These are phyloP conservation scores for Rutidosis leptorrhynchoides DNA, from an alignment of 129 eudicot genomes.

Conservation along the genomic window DNA sequence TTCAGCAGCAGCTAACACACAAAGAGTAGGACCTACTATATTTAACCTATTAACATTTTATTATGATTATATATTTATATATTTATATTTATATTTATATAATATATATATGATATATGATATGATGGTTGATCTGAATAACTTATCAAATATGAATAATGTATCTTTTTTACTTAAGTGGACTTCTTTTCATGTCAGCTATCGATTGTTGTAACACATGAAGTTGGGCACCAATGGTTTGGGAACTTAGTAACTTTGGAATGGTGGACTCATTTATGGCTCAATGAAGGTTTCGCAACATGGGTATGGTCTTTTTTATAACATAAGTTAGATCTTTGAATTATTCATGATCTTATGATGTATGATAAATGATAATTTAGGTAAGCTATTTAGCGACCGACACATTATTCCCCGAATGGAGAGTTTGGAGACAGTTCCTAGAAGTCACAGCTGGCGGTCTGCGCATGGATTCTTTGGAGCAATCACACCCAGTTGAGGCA, in stretches of 20 bases:
- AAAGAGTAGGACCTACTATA: conserved; percentile 38
- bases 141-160: not conserved
- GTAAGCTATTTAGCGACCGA: conserved; percentile 55
- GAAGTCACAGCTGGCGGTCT: conserved; percentile 44
- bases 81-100: too few species aligned
- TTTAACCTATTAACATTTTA: conserved; percentile 8
- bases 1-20: conserved; percentile 55
- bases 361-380: conserved; percentile 29
- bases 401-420: conserved; percentile 53
- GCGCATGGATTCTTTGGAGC: conserved; percentile 42
- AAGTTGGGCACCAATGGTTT: conserved; percentile 64
- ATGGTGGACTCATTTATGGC: conserved; percentile 76
- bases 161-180: not conserved
- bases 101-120: too few species aligned
- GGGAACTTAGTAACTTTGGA: conserved; percentile 65
- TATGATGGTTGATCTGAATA: too few species aligned
- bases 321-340: conserved; percentile 3
- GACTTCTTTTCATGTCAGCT: conserved; percentile 35
- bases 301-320: conserved; percentile 38
- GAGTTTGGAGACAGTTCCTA: conserved; percentile 53
- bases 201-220: conserved; percentile 52
- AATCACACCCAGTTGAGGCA: conserved; percentile 59
- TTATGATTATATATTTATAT: too few species aligned
- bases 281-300: conserved; percentile 63
- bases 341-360: conserved; percentile 1